A percentile compares a stretch with the other conserved stretches of the same genome.
These are phyloP conservation scores for Pythium guiyangense DNA, from an alignment of 352 stramenopile genomes.

Conservation along the genomic window DNA sequence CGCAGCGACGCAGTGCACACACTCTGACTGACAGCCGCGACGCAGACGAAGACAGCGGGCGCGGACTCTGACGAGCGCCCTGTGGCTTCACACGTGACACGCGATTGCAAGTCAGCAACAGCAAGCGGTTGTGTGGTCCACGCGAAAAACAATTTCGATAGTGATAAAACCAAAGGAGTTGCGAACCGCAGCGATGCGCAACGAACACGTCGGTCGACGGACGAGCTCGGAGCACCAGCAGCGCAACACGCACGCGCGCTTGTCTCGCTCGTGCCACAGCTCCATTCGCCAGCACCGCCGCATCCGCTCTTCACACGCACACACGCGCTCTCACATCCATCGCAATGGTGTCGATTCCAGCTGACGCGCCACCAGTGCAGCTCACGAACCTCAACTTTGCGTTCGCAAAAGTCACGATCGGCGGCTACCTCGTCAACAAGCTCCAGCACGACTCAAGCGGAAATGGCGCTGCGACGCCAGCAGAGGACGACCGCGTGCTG, in stretches of 20 bases:
- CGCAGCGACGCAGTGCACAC: neutral
- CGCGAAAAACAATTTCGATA: neutral
- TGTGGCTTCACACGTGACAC: neutral
- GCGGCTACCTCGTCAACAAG: constrained; percentile 49
- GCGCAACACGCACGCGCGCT: neutral
- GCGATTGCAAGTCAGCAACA: neutral
- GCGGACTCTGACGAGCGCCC: neutral
- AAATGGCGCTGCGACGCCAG: neutral
- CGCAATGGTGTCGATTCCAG: neutral
- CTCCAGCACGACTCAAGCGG: constrained; percentile 40
- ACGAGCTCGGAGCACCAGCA: neutral
- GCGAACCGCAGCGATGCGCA: neutral
- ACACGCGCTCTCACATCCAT: neutral
- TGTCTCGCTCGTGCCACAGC: neutral
- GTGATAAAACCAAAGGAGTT: neutral
- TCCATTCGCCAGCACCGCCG: neutral
- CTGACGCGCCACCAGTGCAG: constrained; percentile 33
- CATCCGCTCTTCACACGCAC: neutral
- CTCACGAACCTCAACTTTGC: constrained; percentile 61
- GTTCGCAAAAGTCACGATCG: constrained; percentile 70
- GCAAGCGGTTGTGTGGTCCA: neutral
- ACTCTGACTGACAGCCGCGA: neutral
- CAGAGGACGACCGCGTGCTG: constrained; percentile 74
- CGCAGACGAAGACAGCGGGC: too few species aligned
- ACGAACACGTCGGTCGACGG: neutral